phyloP scores from a whole-genome alignment of 208 protist species.

The Crithidia brevicula region DNA sequence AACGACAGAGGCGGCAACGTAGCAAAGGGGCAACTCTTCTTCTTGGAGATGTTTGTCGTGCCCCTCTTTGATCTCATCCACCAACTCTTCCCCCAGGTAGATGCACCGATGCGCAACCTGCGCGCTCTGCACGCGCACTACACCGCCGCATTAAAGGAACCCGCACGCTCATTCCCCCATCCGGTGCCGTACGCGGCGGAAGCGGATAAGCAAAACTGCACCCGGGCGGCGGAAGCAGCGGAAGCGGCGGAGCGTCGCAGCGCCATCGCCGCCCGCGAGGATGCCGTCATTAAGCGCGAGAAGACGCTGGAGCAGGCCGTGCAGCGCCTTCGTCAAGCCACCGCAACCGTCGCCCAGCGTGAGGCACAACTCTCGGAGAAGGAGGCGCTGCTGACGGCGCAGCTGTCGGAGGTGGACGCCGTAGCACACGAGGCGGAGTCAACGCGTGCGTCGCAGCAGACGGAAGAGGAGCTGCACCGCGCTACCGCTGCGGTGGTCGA shows the following conservation, averaged over 20 bases:
- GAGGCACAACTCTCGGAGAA: slow-evolving; percentile 9
- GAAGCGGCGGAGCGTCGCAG: background rate
- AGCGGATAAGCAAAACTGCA: background rate
- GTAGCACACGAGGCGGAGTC: background rate
- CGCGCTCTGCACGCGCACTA: slow-evolving; percentile 56
- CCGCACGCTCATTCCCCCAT: slow-evolving; percentile 21
- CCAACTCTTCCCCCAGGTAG: slow-evolving; percentile 58
- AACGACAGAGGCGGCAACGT: slow-evolving; percentile 39
- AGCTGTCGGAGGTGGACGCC: background rate
- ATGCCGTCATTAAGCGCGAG: background rate
- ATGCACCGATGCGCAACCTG: slow-evolving; percentile 57
- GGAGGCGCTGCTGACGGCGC: background rate
- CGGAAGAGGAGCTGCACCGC: slow-evolving; percentile 26
- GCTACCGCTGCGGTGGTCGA: slow-evolving; percentile 20
- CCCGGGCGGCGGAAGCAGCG: background rate
- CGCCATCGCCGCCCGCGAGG: slow-evolving; percentile 11
- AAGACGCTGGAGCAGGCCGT: slow-evolving; percentile 28
- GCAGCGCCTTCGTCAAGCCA: slow-evolving; percentile 24
- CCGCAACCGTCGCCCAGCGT: slow-evolving; percentile 18
- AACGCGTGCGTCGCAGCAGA: background rate
- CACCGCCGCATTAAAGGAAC: slow-evolving; percentile 15
- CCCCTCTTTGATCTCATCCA: slow-evolving; percentile 74
- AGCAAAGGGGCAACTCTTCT: slow-evolving; percentile 61
- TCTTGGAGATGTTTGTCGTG: slow-evolving; percentile 76
- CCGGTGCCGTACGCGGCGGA: slow-evolving; percentile 25